Evolutionary conservation across 768 basidiomycete species (phyloP).

Genomic region (Hebeloma cylindrosporum): DNA sequence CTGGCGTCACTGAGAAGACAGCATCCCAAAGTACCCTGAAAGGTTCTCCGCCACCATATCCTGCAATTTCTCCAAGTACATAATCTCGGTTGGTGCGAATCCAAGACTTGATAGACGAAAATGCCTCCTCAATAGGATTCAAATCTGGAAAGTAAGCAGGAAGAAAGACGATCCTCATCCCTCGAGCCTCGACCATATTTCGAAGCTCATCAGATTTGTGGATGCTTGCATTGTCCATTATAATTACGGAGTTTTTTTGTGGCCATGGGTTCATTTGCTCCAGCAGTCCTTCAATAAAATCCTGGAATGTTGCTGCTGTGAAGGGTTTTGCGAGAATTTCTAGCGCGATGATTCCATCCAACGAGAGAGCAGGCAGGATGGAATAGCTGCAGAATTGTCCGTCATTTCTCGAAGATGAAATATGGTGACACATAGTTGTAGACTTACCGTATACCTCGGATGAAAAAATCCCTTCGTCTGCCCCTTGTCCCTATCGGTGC

Average conservation of each 20-base stretch:
- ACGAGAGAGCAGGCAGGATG: conserved; percentile 27
- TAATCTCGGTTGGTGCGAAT: conserved; percentile 23
- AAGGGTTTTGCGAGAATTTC: conserved; percentile 29
- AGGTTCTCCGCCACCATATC: conserved; percentile 17
- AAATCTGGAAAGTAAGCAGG: conserved; percentile 35
- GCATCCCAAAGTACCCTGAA: conserved; percentile 26
- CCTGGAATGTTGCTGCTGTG: conserved; percentile 17
- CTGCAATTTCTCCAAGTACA: conserved; percentile 13
- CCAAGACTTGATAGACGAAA: conserved; percentile 26
- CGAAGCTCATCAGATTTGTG: conserved; percentile 24
- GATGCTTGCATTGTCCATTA: conserved; percentile 35
- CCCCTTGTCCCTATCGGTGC: conserved; percentile 22
- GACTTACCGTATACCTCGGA: conserved; percentile 23
- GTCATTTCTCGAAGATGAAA: conserved; percentile 3
- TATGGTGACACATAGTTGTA: conserved; percentile 14
- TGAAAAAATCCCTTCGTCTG: conserved; percentile 24
- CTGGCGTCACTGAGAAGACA: conserved; percentile 25
- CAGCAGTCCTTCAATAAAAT: conserved; percentile 22
- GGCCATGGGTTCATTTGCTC: conserved; percentile 33
- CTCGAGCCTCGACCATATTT: conserved; percentile 21
- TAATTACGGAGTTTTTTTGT: conserved; percentile 26
- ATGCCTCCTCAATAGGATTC: conserved; percentile 33
- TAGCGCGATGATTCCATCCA: conserved; percentile 26
- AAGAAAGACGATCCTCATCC: conserved; percentile 29
- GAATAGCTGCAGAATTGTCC: conserved; percentile 32